Evolutionary conservation across 305 asterid species (phyloP).

Genomic region (Coffea humblotiana): DNA sequence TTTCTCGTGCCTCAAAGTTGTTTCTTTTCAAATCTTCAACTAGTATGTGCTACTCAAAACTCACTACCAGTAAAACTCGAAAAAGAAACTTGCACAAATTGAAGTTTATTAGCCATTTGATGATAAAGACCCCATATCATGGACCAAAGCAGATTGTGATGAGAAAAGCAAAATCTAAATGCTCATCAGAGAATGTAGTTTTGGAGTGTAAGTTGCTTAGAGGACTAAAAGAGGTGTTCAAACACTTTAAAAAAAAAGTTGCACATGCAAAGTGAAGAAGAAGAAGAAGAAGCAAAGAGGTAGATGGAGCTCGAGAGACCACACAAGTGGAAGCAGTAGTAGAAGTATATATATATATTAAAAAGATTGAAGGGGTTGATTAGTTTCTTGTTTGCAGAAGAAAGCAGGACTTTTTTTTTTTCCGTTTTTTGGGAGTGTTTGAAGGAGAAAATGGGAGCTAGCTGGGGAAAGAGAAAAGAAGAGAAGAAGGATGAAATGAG

Average conservation of each 20-base stretch:
- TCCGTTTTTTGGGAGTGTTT: not conserved
- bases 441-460: conserved; percentile 21
- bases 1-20: not conserved
- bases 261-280: conserved; percentile 23
- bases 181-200: not conserved
- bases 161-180: not conserved
- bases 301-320: not conserved
- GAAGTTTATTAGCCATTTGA: conserved; percentile 8
- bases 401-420: not conserved
- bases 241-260: conserved; percentile 37
- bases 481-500: conserved; percentile 20
- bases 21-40: not conserved
- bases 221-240: conserved; percentile 8
- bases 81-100: not conserved
- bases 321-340: no score
- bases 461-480: conserved; percentile 13
- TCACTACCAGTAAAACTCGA: not conserved
- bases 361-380: not conserved
- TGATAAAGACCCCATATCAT: conserved; percentile 10
- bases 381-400: not conserved
- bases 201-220: not conserved
- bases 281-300: conserved; percentile 15
- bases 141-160: not conserved
- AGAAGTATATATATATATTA: not conserved
- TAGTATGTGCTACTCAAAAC: not conserved